These are phyloP conservation scores for Scedosporium apiospermum DNA, from an alignment of 2,329 filamentous ascomycete genomes.

Conservation along the genomic window DNA sequence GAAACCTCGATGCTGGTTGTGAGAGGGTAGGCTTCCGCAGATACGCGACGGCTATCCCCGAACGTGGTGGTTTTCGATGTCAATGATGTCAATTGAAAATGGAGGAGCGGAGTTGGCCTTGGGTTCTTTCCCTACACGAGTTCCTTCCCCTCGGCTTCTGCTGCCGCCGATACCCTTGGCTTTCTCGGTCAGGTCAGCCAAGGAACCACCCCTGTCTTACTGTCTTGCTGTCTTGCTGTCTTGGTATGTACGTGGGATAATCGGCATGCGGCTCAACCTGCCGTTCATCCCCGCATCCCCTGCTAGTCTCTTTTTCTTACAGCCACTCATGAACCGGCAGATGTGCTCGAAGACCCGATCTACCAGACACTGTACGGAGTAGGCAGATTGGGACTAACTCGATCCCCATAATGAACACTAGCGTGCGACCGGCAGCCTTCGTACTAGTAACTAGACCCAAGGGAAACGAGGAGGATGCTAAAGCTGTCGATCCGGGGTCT, in stretches of 20 bases:
- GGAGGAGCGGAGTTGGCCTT: too few species aligned
- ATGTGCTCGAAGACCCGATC: background rate
- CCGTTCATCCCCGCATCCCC: background rate
- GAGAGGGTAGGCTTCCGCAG: too few species aligned
- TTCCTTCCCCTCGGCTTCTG: too few species aligned
- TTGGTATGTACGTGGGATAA: too few species aligned
- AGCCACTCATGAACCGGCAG: background rate
- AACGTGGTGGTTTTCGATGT: too few species aligned
- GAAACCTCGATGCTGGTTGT: too few species aligned
- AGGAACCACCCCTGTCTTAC: background rate
- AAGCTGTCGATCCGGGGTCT: background rate
- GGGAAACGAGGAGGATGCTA: background rate
- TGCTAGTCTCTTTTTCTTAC: background rate
- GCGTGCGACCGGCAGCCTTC: background rate
- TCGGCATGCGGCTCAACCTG: background rate
- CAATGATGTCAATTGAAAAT: too few species aligned
- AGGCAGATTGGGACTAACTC: background rate
- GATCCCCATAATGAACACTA: background rate
- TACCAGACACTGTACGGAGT: background rate
- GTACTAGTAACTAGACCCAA: background rate
- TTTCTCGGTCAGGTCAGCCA: background rate
- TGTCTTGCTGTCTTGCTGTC: too few species aligned
- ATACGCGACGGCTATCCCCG: too few species aligned
- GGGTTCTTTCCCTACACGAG: too few species aligned
- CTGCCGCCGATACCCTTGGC: background rate